Percentiles rank a stretch among this genome's conserved stretches.
phyloP scores from a whole-genome alignment of 192 early-diverging fungal genomes.

The Coemansia sp. region DNA sequence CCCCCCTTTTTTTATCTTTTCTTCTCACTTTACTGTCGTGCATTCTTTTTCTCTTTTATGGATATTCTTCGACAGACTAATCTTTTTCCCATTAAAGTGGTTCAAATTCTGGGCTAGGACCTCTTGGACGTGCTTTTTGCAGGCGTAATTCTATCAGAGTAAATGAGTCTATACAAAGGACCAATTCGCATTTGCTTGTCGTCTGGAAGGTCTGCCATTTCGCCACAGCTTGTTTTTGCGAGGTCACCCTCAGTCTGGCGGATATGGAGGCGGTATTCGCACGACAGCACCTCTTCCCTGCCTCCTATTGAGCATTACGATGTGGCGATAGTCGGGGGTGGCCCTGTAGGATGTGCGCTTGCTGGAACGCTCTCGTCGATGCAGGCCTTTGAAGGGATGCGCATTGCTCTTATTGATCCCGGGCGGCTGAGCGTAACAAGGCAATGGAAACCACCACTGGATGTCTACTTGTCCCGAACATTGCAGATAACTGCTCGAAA shows the following conservation, averaged over 20 bases:
- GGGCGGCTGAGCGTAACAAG: constrained; percentile 62
- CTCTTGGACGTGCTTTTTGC: not conserved
- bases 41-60: not conserved
- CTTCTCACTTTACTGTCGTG: not conserved
- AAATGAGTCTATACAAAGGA: not conserved
- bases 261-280: constrained; percentile 1
- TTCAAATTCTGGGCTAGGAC: not conserved
- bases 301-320: constrained; percentile 59
- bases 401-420: constrained; percentile 79
- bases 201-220: not conserved
- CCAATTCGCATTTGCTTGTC: not conserved
- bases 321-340: constrained; percentile 88
- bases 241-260: not conserved
- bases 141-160: not conserved
- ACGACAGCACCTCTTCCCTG: not conserved
- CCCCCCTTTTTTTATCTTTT: not conserved
- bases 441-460: constrained; percentile 56
- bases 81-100: no score
- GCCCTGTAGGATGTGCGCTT: constrained; percentile 83
- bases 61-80: not conserved
- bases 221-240: not conserved
- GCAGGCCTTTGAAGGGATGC: constrained; percentile 26
- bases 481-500: constrained; percentile 73
- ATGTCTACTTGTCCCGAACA: constrained; percentile 78
- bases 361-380: constrained; percentile 64